These are phyloP conservation scores for Asparagopsis taxiformis DNA, from an alignment of 31 red algal genomes.

Conservation along the genomic window DNA sequence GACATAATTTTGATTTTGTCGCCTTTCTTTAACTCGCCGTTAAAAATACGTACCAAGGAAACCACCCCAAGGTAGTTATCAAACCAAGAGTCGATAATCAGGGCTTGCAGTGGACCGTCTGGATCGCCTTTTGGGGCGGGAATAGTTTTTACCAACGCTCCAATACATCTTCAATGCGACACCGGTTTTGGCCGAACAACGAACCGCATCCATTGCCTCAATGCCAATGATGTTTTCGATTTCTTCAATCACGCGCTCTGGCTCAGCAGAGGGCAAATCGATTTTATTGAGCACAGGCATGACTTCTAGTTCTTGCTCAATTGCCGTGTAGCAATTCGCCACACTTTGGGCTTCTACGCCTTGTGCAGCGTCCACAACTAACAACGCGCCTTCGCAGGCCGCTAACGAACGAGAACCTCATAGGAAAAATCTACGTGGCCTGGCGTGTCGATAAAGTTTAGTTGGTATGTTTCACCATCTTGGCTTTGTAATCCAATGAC, in stretches of 20 bases:
- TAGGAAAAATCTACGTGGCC: slow-evolving; percentile 80
- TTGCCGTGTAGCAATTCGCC: slow-evolving; percentile 67
- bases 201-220: slow-evolving; percentile 33
- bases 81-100: slow-evolving; percentile 70
- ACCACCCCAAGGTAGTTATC: slow-evolving; percentile 67
- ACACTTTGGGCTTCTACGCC: slow-evolving; percentile 86
- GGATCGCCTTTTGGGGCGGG: slow-evolving; percentile 52
- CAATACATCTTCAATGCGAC: slow-evolving; percentile 66
- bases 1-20: slow-evolving; percentile 27
- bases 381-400: slow-evolving; percentile 78
- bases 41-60: slow-evolving; percentile 23
- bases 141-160: slow-evolving; percentile 43
- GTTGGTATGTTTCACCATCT: slow-evolving; percentile 46
- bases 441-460: slow-evolving; percentile 86
- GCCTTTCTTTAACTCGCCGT: slow-evolving; percentile 21
- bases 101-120: slow-evolving; percentile 42
- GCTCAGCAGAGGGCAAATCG: slow-evolving; percentile 61
- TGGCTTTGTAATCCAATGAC: slow-evolving; percentile 47
- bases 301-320: slow-evolving; percentile 80
- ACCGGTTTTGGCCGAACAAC: slow-evolving; percentile 59
- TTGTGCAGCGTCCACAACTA: slow-evolving; percentile 79
- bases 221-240: slow-evolving; percentile 68
- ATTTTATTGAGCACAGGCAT: slow-evolving; percentile 86
- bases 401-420: slow-evolving; percentile 78
- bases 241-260: slow-evolving; percentile 43